Conservation (phyloP, 345 rosid species). For the Acer yangbiense region DNA sequence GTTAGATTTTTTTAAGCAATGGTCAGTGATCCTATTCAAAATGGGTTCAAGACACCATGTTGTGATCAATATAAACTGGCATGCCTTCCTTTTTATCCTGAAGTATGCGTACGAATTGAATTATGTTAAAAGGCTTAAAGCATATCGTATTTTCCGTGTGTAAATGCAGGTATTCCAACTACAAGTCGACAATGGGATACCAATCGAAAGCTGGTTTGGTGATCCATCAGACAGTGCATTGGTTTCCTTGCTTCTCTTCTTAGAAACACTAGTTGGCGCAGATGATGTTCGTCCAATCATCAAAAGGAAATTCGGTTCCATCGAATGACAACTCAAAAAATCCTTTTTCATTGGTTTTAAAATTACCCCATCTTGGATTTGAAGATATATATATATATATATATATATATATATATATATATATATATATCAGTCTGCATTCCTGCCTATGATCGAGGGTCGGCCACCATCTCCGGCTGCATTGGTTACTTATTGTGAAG, state of each 20-base stretch:
- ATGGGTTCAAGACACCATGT: not conserved
- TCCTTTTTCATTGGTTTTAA: not conserved
- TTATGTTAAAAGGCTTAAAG: not conserved
- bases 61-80: not conserved
- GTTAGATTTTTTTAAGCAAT: not conserved
- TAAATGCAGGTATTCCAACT: conserved; percentile 23
- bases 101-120: not conserved
- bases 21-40: not conserved
- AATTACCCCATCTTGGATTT: not conserved
- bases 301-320: conserved; percentile 14
- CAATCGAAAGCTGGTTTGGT: conserved; percentile 26
- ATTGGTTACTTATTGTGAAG: not conserved
- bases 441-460: not conserved
- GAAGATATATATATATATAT: not conserved
- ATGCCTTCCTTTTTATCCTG: not conserved
- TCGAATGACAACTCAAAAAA: not conserved
- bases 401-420: not conserved
- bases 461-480: not conserved
- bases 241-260: conserved; percentile 24
- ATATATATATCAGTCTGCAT: not conserved
- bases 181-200: conserved; percentile 27
- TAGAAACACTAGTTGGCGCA: conserved; percentile 21
- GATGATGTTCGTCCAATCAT: conserved; percentile 28
- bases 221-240: conserved; percentile 27
- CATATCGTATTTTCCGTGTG: not conserved